phyloP scores from a whole-genome alignment of 2,329 filamentous ascomycete species.

The Colletotrichum lentis region DNA sequence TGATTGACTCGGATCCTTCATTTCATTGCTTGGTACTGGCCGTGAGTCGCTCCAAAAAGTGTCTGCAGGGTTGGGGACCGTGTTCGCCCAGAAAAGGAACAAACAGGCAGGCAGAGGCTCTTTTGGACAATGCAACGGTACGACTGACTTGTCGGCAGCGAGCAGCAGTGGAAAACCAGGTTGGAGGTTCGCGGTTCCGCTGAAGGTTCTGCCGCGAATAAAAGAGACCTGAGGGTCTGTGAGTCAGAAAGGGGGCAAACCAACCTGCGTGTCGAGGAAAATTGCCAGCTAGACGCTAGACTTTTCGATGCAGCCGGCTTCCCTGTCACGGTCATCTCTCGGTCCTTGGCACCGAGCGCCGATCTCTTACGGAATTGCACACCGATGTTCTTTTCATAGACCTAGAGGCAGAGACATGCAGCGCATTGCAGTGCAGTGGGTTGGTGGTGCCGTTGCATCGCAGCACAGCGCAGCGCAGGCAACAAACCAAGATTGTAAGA shows the following conservation, averaged over 20 bases:
- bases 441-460: background rate
- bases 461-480: background rate
- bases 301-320: conserved; percentile 5
- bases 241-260: background rate
- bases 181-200: background rate
- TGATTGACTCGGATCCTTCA: conserved; percentile 8
- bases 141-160: conserved; percentile 9
- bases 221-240: background rate
- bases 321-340: conserved; percentile 12
- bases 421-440: background rate
- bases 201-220: background rate
- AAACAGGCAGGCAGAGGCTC: background rate
- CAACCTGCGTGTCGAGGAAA: background rate
- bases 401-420: conserved; percentile 11
- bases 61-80: conserved; percentile 1
- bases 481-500: conserved; percentile 13
- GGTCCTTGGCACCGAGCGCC: background rate
- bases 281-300: conserved; percentile 20
- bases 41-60: background rate
- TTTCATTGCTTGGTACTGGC: conserved; percentile 1
- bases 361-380: conserved; percentile 2
- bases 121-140: conserved; percentile 10
- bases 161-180: conserved; percentile 12
- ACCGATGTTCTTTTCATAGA: conserved; percentile 26
- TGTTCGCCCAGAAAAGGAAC: background rate